Conservation (phyloP, 2,329 filamentous ascomycete genomes). For the Cercospora berteroae region DNA sequence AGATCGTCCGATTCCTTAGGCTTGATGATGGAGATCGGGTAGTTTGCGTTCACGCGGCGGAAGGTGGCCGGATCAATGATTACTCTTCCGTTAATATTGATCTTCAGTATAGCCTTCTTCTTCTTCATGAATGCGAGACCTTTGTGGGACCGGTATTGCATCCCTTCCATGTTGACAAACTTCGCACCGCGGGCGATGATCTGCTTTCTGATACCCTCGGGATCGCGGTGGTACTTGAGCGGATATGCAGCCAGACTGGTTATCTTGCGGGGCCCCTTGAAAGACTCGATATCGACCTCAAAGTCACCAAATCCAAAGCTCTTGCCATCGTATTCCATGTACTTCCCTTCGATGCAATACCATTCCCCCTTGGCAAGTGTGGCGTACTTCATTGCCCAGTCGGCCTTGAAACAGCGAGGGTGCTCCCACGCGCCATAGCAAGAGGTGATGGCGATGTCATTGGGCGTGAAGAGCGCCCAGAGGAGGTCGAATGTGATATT, state of each 20-base stretch:
- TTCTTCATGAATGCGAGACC: conserved; percentile 84
- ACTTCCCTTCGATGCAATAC: conserved; percentile 73
- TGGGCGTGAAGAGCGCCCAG: conserved; percentile 87
- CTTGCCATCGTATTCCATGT: conserved; percentile 87
- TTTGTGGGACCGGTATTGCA: conserved; percentile 78
- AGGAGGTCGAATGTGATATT: conserved; percentile 85
- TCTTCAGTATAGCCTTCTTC: conserved; percentile 70
- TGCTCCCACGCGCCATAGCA: conserved; percentile 76
- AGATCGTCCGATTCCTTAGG: conserved; percentile 57
- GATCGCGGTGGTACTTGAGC: conserved; percentile 73
- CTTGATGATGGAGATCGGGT: conserved; percentile 70
- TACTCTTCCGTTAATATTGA: conserved; percentile 81
- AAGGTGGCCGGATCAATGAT: conserved; percentile 86
- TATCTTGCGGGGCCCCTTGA: conserved; percentile 81
- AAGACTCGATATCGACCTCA: conserved; percentile 66
- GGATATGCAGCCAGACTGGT: conserved; percentile 75
- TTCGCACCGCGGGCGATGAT: conserved; percentile 80
- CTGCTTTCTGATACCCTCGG: conserved; percentile 60
- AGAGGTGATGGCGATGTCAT: conserved; percentile 71
- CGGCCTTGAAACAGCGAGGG: conserved; percentile 78
- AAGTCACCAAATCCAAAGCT: conserved; percentile 74
- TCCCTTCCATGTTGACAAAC: conserved; percentile 76
- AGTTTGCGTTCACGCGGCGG: conserved; percentile 82
- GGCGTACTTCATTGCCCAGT: conserved; percentile 68
- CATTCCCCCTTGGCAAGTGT: conserved; percentile 70